Evolutionary conservation across 208 protist genomes (phyloP), one percentile per base, ranked within the genome.

Genomic region (Leishmania turanica): DNA sequence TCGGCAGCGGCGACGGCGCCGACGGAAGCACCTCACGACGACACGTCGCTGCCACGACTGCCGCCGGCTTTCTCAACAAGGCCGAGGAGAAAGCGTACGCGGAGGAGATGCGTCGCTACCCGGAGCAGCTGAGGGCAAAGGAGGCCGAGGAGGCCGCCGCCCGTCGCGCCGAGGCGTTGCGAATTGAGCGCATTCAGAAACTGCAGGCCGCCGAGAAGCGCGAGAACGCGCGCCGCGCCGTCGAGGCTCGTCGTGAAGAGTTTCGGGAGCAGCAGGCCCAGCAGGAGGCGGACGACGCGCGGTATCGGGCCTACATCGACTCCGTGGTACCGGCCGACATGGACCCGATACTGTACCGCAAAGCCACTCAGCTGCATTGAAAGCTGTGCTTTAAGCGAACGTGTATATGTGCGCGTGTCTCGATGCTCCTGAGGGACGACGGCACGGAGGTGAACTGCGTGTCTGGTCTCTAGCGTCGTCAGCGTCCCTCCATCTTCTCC

Each of bases 191-290:
- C 13, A 92, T 93, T 49, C 91, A 93, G 47, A 80, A 85, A 64
- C 42, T 94, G 73, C 95, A 97, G 83, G 92, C 92, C 5, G 86
- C 66, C 37, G 90, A 97, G 80, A 92, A 93, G 87, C 79, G 84
- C 34, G 88, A 91, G 78, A 89, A 94, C 45, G 84, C 83, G 3
- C 86, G 79, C 24, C 88, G 79, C 0, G 83, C 80, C 47, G 75
- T 80, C n/a, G 88, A 91, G 80, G 75, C 80, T 37, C 84, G 91
- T 60, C 84, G 83, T 21, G 85, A 91, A 21, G 84, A 90, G 65
- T 75, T 75, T 27, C 79, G 79, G 9, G 77, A 78, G 42, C 85
- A 87, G 68, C 74, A 84, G 31, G 87, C 88, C 42, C 76, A 79
- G 21, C 74, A 85, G 80, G 84, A 84, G 81, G 73, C 76, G n/a